Percentiles rank a stretch among this genome's conserved stretches.
Conservation (phyloP, 2,329 filamentous ascomycete species). For the Dactylellina haptotyla region DNA sequence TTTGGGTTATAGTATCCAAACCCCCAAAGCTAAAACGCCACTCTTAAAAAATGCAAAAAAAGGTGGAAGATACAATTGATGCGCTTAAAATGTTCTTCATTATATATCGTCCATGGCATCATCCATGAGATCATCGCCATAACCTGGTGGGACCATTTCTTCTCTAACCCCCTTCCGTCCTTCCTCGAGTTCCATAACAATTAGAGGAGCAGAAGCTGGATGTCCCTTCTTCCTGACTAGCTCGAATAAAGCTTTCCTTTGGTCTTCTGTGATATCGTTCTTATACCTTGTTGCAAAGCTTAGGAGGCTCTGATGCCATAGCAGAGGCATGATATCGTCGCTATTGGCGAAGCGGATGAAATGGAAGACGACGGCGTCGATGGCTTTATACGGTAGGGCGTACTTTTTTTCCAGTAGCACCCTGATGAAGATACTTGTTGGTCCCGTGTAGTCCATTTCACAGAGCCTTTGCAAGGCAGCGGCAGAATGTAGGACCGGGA, state of each 20-base stretch:
- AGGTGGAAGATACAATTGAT: not conserved
- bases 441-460: constrained; percentile 91
- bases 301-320: constrained; percentile 94
- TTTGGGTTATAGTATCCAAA: not conserved
- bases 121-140: constrained; percentile 49
- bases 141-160: constrained; percentile 40
- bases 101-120: constrained; percentile 53
- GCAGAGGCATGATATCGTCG: constrained; percentile 79
- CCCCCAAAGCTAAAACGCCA: constrained; percentile 27
- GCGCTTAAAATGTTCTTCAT: not conserved
- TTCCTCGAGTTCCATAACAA: constrained; percentile 48
- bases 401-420: constrained; percentile 96
- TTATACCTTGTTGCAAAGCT: constrained; percentile 94
- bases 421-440: constrained; percentile 95
- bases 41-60: constrained; percentile 12
- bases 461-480: constrained; percentile 92
- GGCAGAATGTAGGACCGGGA: constrained; percentile 74
- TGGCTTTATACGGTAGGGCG: constrained; percentile 90
- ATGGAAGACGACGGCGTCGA: constrained; percentile 95
- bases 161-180: constrained; percentile 32
- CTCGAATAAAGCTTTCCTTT: constrained; percentile 89
- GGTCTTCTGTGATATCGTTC: constrained; percentile 95
- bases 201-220: constrained; percentile 84
- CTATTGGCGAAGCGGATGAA: constrained; percentile 86
- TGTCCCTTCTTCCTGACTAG: constrained; percentile 85